Conservation (phyloP, 768 basidiomycete genomes). For the Amanita jacksonii region DNA sequence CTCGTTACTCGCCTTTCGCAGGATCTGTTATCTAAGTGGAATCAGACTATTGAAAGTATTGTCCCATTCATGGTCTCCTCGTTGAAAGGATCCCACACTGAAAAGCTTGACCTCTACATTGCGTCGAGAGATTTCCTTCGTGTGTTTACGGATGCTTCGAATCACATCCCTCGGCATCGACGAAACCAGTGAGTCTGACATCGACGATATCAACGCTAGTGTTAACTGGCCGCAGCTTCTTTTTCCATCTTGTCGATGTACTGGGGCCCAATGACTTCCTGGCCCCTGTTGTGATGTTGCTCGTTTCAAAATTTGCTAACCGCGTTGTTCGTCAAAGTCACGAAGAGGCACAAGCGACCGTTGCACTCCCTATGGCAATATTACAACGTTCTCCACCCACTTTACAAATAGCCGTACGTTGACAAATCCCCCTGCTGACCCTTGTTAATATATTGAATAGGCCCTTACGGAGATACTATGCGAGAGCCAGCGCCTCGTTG, state of each 20-base stretch:
- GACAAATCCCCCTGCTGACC: not conserved
- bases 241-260: conserved; percentile 75
- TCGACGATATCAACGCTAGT: not conserved
- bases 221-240: conserved; percentile 51
- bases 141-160: conserved; percentile 89
- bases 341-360: conserved; percentile 47
- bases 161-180: conserved; percentile 88
- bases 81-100: conserved; percentile 46
- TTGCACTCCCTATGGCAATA: conserved; percentile 60
- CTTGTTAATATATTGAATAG: conserved; percentile 23
- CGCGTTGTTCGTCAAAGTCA: conserved; percentile 53
- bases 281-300: conserved; percentile 71
- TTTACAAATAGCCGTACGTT: conserved; percentile 44
- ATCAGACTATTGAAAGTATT: conserved; percentile 84
- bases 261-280: conserved; percentile 77
- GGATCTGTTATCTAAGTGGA: conserved; percentile 4
- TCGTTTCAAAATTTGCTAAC: conserved; percentile 71
- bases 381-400: conserved; percentile 43
- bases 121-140: conserved; percentile 74
- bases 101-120: conserved; percentile 51
- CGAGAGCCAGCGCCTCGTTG: conserved; percentile 55
- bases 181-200: conserved; percentile 59
- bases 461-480: conserved; percentile 53
- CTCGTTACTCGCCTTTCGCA: not conserved
- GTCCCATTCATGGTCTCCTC: conserved; percentile 89